Evolutionary conservation across 768 basidiomycete genomes (phyloP).

Genomic region (Strobilomyces confusus): DNA sequence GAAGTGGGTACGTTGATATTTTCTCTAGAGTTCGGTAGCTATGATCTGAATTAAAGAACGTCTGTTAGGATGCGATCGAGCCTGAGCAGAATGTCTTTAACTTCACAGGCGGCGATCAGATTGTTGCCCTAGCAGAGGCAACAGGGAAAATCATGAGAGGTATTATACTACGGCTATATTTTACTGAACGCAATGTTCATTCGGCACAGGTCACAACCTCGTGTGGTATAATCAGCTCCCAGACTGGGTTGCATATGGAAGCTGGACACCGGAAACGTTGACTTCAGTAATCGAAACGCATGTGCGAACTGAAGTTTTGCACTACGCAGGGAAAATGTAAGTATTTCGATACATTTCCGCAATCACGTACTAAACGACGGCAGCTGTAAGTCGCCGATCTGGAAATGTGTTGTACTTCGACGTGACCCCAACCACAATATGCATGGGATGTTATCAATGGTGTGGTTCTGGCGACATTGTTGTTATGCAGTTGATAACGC

Average conservation of each 20-base stretch:
- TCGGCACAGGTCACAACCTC: slow-evolving; percentile 16
- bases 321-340: slow-evolving; percentile 15
- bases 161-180: neutral
- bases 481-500: neutral
- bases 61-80: slow-evolving; percentile 17
- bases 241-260: slow-evolving; percentile 13
- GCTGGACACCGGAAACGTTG: slow-evolving; percentile 12
- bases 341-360: neutral
- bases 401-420: neutral
- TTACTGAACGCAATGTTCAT: neutral
- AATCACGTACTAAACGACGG: neutral
- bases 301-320: slow-evolving; percentile 15
- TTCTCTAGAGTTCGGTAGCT: neutral
- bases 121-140: slow-evolving; percentile 16
- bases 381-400: slow-evolving; percentile 11
- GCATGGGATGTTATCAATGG: slow-evolving; percentile 24
- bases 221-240: slow-evolving; percentile 19
- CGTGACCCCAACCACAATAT: slow-evolving; percentile 7
- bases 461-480: neutral
- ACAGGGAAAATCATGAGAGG: slow-evolving; percentile 21
- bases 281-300: slow-evolving; percentile 16
- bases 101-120: slow-evolving; percentile 20
- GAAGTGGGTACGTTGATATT: slow-evolving; percentile 17
- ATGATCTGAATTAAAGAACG: neutral
- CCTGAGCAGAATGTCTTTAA: slow-evolving; percentile 24